phyloP scores from a whole-genome alignment of 192 early-diverging fungal species.

The Coemansia sp. region DNA sequence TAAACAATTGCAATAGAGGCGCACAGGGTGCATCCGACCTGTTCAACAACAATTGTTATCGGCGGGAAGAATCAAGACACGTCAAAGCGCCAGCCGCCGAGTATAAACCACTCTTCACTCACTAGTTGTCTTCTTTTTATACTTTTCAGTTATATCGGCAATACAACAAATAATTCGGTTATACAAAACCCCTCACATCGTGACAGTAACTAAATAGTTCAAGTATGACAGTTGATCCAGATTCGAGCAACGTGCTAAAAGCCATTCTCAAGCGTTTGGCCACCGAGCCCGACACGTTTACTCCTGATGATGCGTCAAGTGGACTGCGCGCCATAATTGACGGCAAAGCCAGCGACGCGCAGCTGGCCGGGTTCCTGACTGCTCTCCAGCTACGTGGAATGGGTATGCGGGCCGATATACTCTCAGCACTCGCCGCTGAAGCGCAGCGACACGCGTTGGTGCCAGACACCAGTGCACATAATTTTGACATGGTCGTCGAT shows the following conservation, averaged over 20 bases:
- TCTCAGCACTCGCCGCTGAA: conserved; percentile 75
- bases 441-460: conserved; percentile 68
- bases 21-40: background rate
- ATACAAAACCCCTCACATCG: background rate
- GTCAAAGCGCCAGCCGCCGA: background rate
- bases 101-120: background rate
- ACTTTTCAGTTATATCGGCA: background rate
- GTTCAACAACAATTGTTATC: background rate
- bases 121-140: too few species aligned
- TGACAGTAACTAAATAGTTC: background rate
- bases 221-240: background rate
- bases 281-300: conserved; percentile 59
- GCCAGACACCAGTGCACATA: conserved; percentile 53
- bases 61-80: background rate
- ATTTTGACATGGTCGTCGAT: conserved; percentile 63
- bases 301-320: conserved; percentile 56
- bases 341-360: conserved; percentile 72
- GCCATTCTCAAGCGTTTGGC: conserved; percentile 66
- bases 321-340: conserved; percentile 74
- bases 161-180: background rate
- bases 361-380: conserved; percentile 87
- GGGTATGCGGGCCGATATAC: conserved; percentile 70
- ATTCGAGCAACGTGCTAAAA: background rate
- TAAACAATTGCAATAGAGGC: background rate
- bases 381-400: conserved; percentile 67